These are phyloP conservation scores for Cryptococcus sp. DNA, from an alignment of 1,284 basidiomycete species.

Conservation along the genomic window DNA sequence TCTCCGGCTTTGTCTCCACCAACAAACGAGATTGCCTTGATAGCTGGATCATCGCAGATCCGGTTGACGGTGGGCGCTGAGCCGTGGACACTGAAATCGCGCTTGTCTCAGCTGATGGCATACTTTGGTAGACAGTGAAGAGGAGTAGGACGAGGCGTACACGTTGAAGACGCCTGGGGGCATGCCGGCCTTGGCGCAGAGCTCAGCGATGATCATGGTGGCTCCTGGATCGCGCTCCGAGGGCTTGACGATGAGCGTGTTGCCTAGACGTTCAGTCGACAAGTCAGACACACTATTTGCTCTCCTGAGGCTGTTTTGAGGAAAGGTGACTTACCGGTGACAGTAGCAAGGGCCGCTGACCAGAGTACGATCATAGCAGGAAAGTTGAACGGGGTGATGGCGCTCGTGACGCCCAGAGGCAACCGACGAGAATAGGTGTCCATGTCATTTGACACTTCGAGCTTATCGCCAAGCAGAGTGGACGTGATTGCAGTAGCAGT, in stretches of 20 bases:
- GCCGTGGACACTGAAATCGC: conserved; percentile 70
- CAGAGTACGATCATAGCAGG: conserved; percentile 90
- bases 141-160: conserved; percentile 16
- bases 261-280: conserved; percentile 67
- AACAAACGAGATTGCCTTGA: conserved; percentile 97
- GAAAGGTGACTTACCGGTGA: conserved; percentile 32
- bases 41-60: conserved; percentile 86
- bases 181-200: conserved; percentile 73
- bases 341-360: conserved; percentile 72
- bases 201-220: conserved; percentile 94
- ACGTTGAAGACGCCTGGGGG: conserved; percentile 79
- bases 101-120: conserved; percentile 45
- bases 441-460: conserved; percentile 97
- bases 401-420: conserved; percentile 66
- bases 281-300: neutral
- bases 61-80: conserved; percentile 86
- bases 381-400: conserved; percentile 80
- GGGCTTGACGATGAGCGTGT: conserved; percentile 92
- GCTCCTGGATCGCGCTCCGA: conserved; percentile 96
- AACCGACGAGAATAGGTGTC: conserved; percentile 66
- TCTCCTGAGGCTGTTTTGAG: neutral
- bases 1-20: conserved; percentile 90
- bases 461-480: conserved; percentile 81
- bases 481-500: conserved; percentile 80
- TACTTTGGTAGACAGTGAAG: neutral